Evolutionary conservation across 768 basidiomycete species (phyloP), one percentile per base, ranked within the genome.

Genomic region (Erythrobasidium yunnanense): DNA sequence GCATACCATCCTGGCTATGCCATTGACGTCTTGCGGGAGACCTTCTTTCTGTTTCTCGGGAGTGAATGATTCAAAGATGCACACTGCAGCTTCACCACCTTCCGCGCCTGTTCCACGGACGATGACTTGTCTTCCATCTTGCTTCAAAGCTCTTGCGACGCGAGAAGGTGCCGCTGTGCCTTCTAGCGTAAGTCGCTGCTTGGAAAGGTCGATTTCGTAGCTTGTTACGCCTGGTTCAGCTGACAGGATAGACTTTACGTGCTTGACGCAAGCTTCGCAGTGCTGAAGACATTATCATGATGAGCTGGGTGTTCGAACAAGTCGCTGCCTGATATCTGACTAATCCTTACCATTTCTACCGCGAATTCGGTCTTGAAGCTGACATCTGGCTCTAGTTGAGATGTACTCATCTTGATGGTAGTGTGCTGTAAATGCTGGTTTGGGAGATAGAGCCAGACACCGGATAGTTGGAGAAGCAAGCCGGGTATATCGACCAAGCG

Each of bases 51-150:
- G 46, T 6, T 5, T 5, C 20, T 46, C 2, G 13, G 60, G 60
- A 22, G 60, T 51, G 27, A 50, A 63, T 2, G 47, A 27, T 33
- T 63, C 60, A 49, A 63, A 63, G 29, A 63, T 63, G 60, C 60
- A 63, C 11, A 63, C 60, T 51, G 60, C 60, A n/a, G 60, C 60
- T 4, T 32, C 55, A 38, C 33, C 65, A n/a, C 42, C 35, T 17
- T 45, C 66, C 3, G 52, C 30, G 11, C 66, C 66, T 13, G 66
- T 67, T n/a, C 66, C 66, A 23, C 55, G 32, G 4, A 67, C 66
- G 29, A 67, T 67, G 66, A 67, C 66, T 33, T 67, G 66, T 58
- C 66, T 57, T 67, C 66, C 66, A 32, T 52, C 52, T n/a, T 62
- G 23, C 34, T 67, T 67, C 47, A 67, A 42, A 6, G 52, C 55